Base-by-base conservation (phyloP, 805 yeast species). In the Isabelozyma heimii region DNA sequence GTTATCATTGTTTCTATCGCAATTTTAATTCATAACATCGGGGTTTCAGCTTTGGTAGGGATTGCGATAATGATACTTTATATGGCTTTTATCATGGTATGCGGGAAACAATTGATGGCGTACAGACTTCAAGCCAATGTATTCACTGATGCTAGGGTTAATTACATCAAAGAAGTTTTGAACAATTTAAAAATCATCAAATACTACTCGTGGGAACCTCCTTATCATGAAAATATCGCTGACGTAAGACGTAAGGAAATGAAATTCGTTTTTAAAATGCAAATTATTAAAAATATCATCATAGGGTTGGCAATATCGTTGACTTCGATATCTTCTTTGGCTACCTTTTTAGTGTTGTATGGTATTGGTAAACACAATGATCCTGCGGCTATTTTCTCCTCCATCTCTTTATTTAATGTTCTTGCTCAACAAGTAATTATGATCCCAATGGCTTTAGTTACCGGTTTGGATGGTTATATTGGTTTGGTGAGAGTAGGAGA, bases 201-300 rank as follows among this genome's bases (percentile, higher is more conserved):
- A 69, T 86, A 79, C 62, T 90, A 89, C 62, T 87, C 94, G 1
- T 90, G 96, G 96, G 97, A 90, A 66, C 71, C 72, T 40, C 89
- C 96, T 0, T 91, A 88, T 60, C 73, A 74, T 43, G 61, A 73
- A 5, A 67, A 75, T 47, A 75, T 91, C 26, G 59, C 79, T n/a
- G 73, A 70, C 16, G 72, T 80, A 17, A 79, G 97, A 60, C 54
- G 60, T 0, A 57, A 67, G 20, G 97, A 90, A 65, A 81, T 86
- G 73, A 54, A 59, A 5, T 68, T 73, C 44, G 77, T 90, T 50
- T 74, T 82, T 50, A 74, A 68, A 48, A 78, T 88, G 70, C 89
- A 86, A 55, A 69, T 82, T 35, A 62, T 81, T 37, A 80, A 90
- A 61, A 85, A 80, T 56, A 53, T 76, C 16, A 65, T 85, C 43